Evolutionary conservation across 2,329 filamentous ascomycete genomes (phyloP).

Genomic region (Exophiala phaeomuriformis): DNA sequence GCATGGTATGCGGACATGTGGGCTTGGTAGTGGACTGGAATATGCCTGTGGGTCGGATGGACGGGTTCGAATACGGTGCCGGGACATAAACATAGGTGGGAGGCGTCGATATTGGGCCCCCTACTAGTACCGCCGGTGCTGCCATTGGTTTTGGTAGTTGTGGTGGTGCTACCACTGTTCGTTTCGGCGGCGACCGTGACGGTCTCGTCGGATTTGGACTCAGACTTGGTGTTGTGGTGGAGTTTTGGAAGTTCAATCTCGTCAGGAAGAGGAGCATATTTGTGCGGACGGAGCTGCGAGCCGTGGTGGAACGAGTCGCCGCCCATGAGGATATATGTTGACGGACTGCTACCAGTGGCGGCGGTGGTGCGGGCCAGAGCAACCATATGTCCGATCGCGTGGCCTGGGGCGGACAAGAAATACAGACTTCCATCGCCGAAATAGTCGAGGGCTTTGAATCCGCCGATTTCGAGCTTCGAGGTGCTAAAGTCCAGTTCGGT

Average conservation of each 20-base stretch:
- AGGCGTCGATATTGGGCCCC: too few species aligned
- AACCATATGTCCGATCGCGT: conserved; percentile 44
- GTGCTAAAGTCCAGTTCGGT: neutral
- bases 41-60: too few species aligned
- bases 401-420: conserved; percentile 43
- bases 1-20: too few species aligned
- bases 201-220: too few species aligned
- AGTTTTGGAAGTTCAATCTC: conserved; percentile 1
- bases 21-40: too few species aligned
- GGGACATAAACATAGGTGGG: too few species aligned
- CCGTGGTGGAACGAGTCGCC: conserved; percentile 44
- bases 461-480: conserved; percentile 27
- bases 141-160: too few species aligned
- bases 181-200: too few species aligned
- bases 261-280: conserved; percentile 8
- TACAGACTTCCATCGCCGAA: conserved; percentile 40
- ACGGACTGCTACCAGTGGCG: conserved; percentile 8
- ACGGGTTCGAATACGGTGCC: too few species aligned
- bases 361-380: conserved; percentile 42
- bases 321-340: conserved; percentile 45
- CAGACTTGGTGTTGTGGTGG: neutral
- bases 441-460: conserved; percentile 38
- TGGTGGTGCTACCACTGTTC: too few species aligned
- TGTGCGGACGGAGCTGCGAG: conserved; percentile 11
- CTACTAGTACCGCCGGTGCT: too few species aligned